Conservation (phyloP, 1,139 yeast genomes). For the Zhuliangozyma blackwelliae region DNA sequence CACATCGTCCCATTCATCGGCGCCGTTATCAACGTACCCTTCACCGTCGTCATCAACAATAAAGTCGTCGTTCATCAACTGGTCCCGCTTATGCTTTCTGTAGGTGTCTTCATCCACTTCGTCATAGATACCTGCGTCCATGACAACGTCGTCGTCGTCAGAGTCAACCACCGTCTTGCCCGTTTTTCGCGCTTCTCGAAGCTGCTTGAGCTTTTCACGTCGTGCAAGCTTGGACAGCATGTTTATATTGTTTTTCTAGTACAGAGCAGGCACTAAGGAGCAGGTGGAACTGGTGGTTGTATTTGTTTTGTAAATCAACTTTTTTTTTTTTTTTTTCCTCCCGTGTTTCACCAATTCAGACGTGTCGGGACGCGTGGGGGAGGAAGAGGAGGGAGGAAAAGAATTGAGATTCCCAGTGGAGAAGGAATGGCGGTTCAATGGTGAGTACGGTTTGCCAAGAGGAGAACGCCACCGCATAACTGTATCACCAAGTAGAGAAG, state of each 20-base stretch:
- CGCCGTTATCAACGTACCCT: slow-evolving; percentile 89
- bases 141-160: slow-evolving; percentile 32
- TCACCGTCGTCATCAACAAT: slow-evolving; percentile 91
- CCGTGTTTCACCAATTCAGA: too few relatives aligned
- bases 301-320: too few relatives aligned
- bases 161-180: slow-evolving; percentile 25
- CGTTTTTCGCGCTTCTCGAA: slow-evolving; percentile 36
- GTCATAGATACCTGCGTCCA: slow-evolving; percentile 57
- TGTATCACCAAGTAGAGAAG: too few relatives aligned
- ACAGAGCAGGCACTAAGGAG: not conserved
- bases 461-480: too few relatives aligned
- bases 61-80: slow-evolving; percentile 83
- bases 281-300: too few relatives aligned
- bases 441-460: too few relatives aligned
- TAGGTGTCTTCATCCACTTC: slow-evolving; percentile 81
- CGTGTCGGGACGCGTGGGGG: too few relatives aligned
- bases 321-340: too few relatives aligned
- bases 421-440: too few relatives aligned
- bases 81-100: slow-evolving; percentile 71
- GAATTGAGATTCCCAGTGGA: too few relatives aligned
- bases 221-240: slow-evolving; percentile 30
- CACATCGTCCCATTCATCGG: slow-evolving; percentile 76
- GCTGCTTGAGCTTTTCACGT: slow-evolving; percentile 35
- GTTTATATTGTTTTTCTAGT: not conserved
- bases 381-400: too few relatives aligned